phyloP scores from a whole-genome alignment of 1,139 yeast species.

The Candida frijolesensis region DNA sequence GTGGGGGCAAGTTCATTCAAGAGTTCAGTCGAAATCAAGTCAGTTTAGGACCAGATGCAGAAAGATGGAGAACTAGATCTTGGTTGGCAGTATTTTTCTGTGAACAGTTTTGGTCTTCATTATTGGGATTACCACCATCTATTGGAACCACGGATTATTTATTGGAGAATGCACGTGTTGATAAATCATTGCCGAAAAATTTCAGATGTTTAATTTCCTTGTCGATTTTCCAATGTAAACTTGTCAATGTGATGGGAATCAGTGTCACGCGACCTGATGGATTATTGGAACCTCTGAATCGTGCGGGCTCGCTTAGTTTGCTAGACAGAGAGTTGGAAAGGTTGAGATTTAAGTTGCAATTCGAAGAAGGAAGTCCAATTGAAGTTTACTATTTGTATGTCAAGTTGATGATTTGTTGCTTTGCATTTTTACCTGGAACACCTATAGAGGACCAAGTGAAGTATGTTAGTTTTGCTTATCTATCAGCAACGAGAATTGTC shows the following conservation, averaged over 20 bases:
- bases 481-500: conserved; percentile 78
- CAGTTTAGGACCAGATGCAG: conserved; percentile 81
- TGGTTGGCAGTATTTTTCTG: conserved; percentile 89
- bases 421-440: conserved; percentile 89
- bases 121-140: conserved; percentile 85
- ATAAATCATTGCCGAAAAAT: conserved; percentile 64
- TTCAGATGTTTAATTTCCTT: conserved; percentile 74
- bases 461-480: conserved; percentile 80
- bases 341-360: conserved; percentile 60
- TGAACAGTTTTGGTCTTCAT: conserved; percentile 90
- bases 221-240: conserved; percentile 81
- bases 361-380: conserved; percentile 64
- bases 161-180: conserved; percentile 76
- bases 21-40: conserved; percentile 92
- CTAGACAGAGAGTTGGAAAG: conserved; percentile 79
- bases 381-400: conserved; percentile 81
- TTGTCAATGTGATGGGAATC: conserved; percentile 85
- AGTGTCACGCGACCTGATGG: conserved; percentile 92
- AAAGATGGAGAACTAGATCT: conserved; percentile 90
- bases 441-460: conserved; percentile 87
- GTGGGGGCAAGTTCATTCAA: conserved; percentile 84
- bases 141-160: conserved; percentile 78
- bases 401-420: conserved; percentile 80
- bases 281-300: conserved; percentile 76
- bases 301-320: conserved; percentile 77